These are phyloP conservation scores for Leishmania tarentolae DNA, from an alignment of 208 protist genomes.

Conservation along the genomic window DNA sequence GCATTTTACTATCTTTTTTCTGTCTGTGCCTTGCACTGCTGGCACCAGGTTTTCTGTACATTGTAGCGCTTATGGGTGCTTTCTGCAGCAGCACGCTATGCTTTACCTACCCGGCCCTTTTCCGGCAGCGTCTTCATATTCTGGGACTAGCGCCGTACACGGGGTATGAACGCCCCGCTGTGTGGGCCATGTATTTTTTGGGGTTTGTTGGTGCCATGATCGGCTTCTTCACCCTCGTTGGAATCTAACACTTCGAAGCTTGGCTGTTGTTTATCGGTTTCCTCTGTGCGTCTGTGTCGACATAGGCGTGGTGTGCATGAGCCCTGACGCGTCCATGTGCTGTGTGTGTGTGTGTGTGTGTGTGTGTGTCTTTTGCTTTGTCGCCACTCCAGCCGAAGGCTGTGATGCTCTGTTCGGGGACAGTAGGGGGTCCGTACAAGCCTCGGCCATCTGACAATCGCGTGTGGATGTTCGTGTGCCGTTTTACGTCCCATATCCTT, in stretches of 20 bases:
- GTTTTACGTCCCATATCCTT: neutral
- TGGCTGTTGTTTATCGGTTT: neutral
- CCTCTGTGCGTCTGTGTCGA: neutral
- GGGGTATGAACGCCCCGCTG: constrained; percentile 33
- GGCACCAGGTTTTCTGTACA: constrained; percentile 58
- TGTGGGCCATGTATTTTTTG: constrained; percentile 50
- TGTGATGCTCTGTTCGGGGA: too few relatives aligned
- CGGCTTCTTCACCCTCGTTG: constrained; percentile 33
- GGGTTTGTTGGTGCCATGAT: constrained; percentile 49
- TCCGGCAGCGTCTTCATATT: constrained; percentile 56
- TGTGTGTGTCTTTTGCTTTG: neutral
- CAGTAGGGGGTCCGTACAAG: too few relatives aligned
- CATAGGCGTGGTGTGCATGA: neutral
- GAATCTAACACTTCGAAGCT: neutral
- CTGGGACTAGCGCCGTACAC: constrained; percentile 45
- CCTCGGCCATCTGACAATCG: neutral
- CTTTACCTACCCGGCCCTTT: constrained; percentile 69
- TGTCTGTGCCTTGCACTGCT: constrained; percentile 54
- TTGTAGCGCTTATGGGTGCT: constrained; percentile 66
- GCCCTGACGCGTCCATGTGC: neutral
- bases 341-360: too few relatives aligned
- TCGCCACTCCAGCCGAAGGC: neutral
- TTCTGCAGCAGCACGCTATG: constrained; percentile 77
- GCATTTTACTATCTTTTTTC: constrained; percentile 39
- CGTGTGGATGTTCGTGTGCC: neutral